Percentiles rank a stretch among this genome's conserved stretches.
Evolutionary conservation across 1,139 yeast genomes (phyloP).

Genomic region (Geotrichum restrictum): DNA sequence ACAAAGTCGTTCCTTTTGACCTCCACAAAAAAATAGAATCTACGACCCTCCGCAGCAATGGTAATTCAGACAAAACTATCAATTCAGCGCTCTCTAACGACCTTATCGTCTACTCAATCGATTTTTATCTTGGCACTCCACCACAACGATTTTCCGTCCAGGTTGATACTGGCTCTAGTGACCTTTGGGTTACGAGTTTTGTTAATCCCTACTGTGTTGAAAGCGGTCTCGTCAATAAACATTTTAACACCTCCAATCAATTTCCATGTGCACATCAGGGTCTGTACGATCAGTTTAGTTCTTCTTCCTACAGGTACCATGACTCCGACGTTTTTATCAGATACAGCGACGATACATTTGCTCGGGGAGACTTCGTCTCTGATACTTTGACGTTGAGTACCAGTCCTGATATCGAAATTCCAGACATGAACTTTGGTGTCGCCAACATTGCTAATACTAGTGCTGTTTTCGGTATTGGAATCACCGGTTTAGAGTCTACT

Average conservation of each 20-base stretch:
- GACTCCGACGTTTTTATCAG: conserved; percentile 42
- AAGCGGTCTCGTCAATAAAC: conserved; percentile 22
- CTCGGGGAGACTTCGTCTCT: conserved; percentile 55
- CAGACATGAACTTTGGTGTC: conserved; percentile 18
- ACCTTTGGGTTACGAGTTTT: conserved; percentile 20
- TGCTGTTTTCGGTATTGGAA: conserved; percentile 22
- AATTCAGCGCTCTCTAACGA: conserved; percentile 10
- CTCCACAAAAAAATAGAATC: conserved; percentile 5
- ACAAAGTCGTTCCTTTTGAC: conserved; percentile 12
- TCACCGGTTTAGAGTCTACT: conserved; percentile 20
- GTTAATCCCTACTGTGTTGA: conserved; percentile 27
- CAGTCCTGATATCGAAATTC: conserved; percentile 10
- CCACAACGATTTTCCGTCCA: conserved; percentile 20
- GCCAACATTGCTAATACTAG: conserved; percentile 20
- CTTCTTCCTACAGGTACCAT: conserved; percentile 24
- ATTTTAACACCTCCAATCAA: conserved; percentile 23
- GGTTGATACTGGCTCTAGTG: conserved; percentile 21
- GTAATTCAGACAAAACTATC: background rate
- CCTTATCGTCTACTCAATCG: conserved; percentile 16
- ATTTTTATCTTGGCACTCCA: conserved; percentile 20
- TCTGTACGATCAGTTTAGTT: conserved; percentile 24
- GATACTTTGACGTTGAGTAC: conserved; percentile 15
- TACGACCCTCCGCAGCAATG: background rate
- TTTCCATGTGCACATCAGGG: conserved; percentile 29
- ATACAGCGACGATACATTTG: conserved; percentile 61